These are phyloP conservation scores for Eucalyptus marginata DNA, from an alignment of 345 rosid genomes.

Conservation along the genomic window DNA sequence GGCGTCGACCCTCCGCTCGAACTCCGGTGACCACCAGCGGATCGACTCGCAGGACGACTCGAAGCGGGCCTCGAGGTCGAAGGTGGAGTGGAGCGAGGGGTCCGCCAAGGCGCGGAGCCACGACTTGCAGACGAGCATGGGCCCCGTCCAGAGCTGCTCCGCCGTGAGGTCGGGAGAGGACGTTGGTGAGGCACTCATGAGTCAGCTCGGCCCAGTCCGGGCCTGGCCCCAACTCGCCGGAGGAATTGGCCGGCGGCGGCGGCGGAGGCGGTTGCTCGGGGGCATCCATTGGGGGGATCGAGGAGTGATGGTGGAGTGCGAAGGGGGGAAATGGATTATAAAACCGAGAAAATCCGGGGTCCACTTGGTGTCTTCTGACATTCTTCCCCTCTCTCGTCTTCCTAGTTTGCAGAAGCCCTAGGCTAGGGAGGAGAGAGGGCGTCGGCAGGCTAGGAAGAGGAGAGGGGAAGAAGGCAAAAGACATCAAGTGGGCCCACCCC, in stretches of 20 bases:
- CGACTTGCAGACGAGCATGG: slow-evolving; percentile 63
- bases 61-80: slow-evolving; percentile 65
- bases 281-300: neutral
- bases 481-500: too few species aligned
- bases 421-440: too few species aligned
- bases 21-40: slow-evolving; percentile 54
- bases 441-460: too few species aligned
- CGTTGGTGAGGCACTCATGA: slow-evolving; percentile 54
- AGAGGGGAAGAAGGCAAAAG: too few species aligned
- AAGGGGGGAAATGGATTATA: neutral
- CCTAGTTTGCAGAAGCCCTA: too few species aligned
- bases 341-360: too few species aligned
- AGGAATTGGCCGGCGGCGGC: neutral
- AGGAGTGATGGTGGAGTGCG: neutral
- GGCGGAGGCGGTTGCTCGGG: neutral
- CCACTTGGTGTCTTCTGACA: too few species aligned
- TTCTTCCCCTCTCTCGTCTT: too few species aligned
- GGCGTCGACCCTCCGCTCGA: slow-evolving; percentile 59
- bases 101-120: slow-evolving; percentile 63
- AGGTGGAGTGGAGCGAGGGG: slow-evolving; percentile 43
- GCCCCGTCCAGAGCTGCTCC: slow-evolving; percentile 67
- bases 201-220: slow-evolving; percentile 72
- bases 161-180: slow-evolving; percentile 57
- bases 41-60: slow-evolving; percentile 32
- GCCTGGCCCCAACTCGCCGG: neutral